These are phyloP conservation scores for Agaricus bisporus DNA, from an alignment of 768 basidiomycete species.

Conservation along the genomic window DNA sequence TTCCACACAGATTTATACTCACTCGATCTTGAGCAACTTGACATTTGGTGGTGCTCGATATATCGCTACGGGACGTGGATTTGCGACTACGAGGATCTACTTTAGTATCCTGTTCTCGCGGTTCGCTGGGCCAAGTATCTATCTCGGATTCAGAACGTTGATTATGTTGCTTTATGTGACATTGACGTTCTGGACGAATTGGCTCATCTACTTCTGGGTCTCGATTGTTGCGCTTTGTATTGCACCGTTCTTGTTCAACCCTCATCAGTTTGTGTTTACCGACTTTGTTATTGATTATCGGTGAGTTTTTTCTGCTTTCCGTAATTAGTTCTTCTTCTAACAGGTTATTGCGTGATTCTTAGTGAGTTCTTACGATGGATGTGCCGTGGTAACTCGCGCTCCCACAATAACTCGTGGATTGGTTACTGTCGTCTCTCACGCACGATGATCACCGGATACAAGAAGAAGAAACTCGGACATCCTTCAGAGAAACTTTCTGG, in stretches of 20 bases:
- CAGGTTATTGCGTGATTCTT: constrained; percentile 15
- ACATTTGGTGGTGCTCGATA: constrained; percentile 98
- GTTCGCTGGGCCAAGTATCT: constrained; percentile 97
- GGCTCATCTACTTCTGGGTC: constrained; percentile 96
- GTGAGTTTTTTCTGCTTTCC: constrained; percentile 33
- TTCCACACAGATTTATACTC: constrained; percentile 96
- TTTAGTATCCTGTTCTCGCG: constrained; percentile 97
- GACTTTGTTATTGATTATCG: constrained; percentile 97
- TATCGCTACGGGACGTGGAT: constrained; percentile 98
- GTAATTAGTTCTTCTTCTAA: constrained; percentile 2
- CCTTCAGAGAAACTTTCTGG: constrained; percentile 96
- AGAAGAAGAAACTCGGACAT: constrained; percentile 94
- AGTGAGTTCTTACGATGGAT: constrained; percentile 99
- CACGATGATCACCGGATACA: constrained; percentile 99
- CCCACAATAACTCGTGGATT: constrained; percentile 98
- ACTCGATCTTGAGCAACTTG: constrained; percentile 95
- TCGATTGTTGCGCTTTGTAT: constrained; percentile 89
- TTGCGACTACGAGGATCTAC: constrained; percentile 91
- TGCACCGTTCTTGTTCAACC: constrained; percentile 98
- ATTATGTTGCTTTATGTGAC: constrained; percentile 94
- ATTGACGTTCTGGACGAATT: constrained; percentile 85
- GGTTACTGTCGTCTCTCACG: constrained; percentile 97
- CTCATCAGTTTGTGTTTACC: constrained; percentile 97
- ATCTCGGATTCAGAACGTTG: constrained; percentile 90
- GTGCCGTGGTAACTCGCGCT: constrained; percentile 95